Conservation (phyloP, 345 rosid genomes). For the Cardamine occulta region DNA sequence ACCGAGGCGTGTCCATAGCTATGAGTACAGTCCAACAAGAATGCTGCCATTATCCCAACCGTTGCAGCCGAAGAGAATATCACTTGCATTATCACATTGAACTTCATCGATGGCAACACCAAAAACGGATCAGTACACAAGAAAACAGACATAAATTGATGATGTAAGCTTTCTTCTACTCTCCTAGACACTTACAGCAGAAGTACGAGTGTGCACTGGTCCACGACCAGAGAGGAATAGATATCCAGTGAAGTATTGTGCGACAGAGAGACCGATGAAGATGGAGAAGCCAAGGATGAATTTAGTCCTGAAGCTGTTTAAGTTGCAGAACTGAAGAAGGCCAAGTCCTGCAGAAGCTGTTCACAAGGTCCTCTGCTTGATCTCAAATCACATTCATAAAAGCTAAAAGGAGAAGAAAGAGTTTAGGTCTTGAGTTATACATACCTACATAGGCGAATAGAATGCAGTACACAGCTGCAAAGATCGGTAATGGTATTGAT, state of each 20-base stretch:
- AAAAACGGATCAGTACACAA: constrained; percentile 21
- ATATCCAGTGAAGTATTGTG: constrained; percentile 77
- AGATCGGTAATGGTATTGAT: constrained; percentile 79
- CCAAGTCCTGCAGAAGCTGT: constrained; percentile 86
- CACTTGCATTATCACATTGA: constrained; percentile 83
- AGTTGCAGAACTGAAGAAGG: constrained; percentile 81
- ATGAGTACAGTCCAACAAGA: constrained; percentile 67
- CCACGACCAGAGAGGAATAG: constrained; percentile 62
- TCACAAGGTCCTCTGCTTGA: constrained; percentile 12
- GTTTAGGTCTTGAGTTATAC: constrained; percentile 32
- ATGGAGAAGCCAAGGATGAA: constrained; percentile 82
- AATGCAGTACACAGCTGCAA: constrained; percentile 85
- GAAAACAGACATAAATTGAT: neutral
- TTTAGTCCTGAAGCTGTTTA: constrained; percentile 85
- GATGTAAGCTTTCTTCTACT: neutral
- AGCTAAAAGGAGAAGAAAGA: neutral
- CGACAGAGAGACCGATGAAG: constrained; percentile 83
- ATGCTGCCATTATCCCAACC: constrained; percentile 62
- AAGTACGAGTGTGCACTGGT: constrained; percentile 68
- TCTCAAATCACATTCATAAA: constrained; percentile 14
- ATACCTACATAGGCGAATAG: constrained; percentile 85
- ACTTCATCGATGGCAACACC: constrained; percentile 48
- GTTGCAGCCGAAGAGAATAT: constrained; percentile 90
- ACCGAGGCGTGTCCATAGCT: constrained; percentile 54
- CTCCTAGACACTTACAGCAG: constrained; percentile 53